phyloP scores from a whole-genome alignment of 768 basidiomycete genomes.

The Leucocoprinus birnbaumii region DNA sequence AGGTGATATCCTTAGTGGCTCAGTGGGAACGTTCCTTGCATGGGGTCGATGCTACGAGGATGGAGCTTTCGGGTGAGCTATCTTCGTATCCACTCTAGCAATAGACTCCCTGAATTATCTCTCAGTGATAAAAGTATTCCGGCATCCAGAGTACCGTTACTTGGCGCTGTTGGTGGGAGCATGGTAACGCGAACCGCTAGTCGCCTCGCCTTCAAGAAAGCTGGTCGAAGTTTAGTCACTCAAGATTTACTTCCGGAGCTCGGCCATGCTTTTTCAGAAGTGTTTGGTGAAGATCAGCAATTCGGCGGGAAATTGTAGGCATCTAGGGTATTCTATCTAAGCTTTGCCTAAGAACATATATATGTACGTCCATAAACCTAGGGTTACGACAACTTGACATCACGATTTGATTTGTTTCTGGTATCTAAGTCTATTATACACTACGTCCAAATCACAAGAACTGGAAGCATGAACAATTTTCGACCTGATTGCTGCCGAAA shows the following conservation, averaged over 20 bases:
- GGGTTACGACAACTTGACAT: neutral
- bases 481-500: neutral
- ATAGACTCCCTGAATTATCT: neutral
- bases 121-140: constrained; percentile 52
- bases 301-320: constrained; percentile 35
- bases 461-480: neutral
- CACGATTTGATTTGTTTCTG: neutral
- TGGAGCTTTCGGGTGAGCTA: constrained; percentile 71
- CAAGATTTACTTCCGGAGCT: constrained; percentile 70
- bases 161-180: constrained; percentile 85
- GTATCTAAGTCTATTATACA: neutral
- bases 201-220: constrained; percentile 66
- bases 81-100: neutral
- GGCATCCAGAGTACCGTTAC: constrained; percentile 67
- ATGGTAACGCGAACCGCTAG: constrained; percentile 88
- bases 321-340: too few species aligned
- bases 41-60: constrained; percentile 95
- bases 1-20: constrained; percentile 90
- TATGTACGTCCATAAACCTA: neutral
- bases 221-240: constrained; percentile 81
- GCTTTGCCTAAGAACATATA: neutral
- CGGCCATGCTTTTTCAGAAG: constrained; percentile 67
- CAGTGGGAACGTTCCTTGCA: constrained; percentile 85
- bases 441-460: neutral
- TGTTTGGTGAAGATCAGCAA: constrained; percentile 55